Conservation (phyloP, 2,329 filamentous ascomycete species). For the Fusarium marasasianum region DNA sequence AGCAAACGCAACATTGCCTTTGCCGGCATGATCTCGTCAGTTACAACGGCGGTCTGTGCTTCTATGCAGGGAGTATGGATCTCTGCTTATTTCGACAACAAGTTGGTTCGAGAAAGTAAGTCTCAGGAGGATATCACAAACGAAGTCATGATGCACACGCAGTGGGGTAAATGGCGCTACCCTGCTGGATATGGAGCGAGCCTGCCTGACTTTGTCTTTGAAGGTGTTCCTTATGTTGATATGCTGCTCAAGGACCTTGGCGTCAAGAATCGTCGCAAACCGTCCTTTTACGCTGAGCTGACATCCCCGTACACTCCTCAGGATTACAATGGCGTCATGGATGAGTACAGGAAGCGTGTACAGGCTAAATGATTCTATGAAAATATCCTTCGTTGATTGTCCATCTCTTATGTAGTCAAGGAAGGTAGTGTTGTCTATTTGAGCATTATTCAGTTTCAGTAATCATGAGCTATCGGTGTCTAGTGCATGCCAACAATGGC, state of each 20-base stretch:
- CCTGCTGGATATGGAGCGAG: not conserved
- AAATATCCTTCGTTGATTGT: not conserved
- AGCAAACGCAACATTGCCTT: not conserved
- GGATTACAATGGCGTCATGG: not conserved
- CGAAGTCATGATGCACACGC: not conserved
- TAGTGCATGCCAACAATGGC: not conserved
- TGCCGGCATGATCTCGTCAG: not conserved
- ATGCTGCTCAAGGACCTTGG: constrained; percentile 8
- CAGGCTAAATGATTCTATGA: not conserved
- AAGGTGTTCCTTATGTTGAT: not conserved
- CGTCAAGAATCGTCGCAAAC: not conserved
- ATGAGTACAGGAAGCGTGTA: not conserved
- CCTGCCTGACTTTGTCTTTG: not conserved
- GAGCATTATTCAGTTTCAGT: not conserved
- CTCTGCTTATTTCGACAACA: not conserved
- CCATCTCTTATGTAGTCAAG: not conserved
- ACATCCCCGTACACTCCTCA: not conserved
- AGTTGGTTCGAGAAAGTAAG: not conserved
- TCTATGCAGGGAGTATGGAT: constrained; percentile 2
- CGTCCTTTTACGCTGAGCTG: not conserved
- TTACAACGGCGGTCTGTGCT: not conserved
- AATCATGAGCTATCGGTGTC: not conserved
- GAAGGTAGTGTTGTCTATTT: not conserved
- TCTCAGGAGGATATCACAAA: not conserved
- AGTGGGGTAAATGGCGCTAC: constrained; percentile 6